These are phyloP conservation scores for Orbilia oligospora DNA, from an alignment of 2,329 filamentous ascomycete genomes.

Conservation along the genomic window DNA sequence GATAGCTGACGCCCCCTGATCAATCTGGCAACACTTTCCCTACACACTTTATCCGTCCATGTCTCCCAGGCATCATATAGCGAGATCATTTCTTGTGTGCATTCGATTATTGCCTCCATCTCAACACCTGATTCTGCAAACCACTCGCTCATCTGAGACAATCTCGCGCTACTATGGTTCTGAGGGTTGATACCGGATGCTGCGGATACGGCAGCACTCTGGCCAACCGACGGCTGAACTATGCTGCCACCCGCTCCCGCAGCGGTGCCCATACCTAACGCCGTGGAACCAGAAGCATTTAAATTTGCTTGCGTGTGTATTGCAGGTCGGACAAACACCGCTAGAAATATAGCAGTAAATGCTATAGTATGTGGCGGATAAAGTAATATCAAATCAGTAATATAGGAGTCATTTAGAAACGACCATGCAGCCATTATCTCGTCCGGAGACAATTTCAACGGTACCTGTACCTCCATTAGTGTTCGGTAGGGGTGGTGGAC, in stretches of 20 bases:
- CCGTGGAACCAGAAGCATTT: constrained; percentile 67
- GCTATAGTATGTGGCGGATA: constrained; percentile 89
- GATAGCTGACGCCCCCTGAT: constrained; percentile 74
- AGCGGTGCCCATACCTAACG: constrained; percentile 61
- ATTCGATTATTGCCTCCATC: constrained; percentile 86
- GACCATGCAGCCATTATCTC: constrained; percentile 83
- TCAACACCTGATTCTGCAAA: constrained; percentile 88
- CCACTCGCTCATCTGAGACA: constrained; percentile 81
- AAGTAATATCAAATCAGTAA: constrained; percentile 89
- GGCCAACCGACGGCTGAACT: constrained; percentile 62
- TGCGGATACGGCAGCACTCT: constrained; percentile 58
- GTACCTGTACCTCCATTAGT: constrained; percentile 78
- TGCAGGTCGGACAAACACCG: constrained; percentile 81
- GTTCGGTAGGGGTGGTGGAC: constrained; percentile 92
- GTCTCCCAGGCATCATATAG: constrained; percentile 83
- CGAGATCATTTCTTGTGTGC: constrained; percentile 90
- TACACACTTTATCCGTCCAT: constrained; percentile 76
- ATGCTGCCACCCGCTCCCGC: constrained; percentile 65
- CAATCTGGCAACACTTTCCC: constrained; percentile 75
- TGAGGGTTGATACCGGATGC: constrained; percentile 61
- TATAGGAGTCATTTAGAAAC: constrained; percentile 91
- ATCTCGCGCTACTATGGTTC: constrained; percentile 70
- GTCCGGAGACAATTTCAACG: constrained; percentile 81
- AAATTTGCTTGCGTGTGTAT: constrained; percentile 69
- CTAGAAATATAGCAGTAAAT: constrained; percentile 86